Evolutionary conservation across 106 monocot species (phyloP), one percentile per base, ranked within the genome.

Genomic region (Amphibolis antarctica): DNA sequence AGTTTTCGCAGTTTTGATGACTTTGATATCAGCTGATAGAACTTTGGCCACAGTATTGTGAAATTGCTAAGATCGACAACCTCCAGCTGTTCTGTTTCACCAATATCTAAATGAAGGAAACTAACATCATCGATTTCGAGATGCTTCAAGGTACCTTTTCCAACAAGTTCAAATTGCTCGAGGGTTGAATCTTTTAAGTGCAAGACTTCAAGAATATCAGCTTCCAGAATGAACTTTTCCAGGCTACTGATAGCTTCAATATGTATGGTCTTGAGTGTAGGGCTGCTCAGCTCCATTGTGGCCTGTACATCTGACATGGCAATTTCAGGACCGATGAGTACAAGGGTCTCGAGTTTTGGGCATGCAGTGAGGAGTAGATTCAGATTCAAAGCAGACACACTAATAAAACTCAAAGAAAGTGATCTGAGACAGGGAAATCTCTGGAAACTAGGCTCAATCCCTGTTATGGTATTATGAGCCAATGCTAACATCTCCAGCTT

Each of bases 61-160:
- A 88, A 91, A 61, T 83, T 83, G 62, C 91, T 88, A 3, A 98
- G 76, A 70, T 98, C 98, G 25, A 98, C 82, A 55, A 82, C 64
- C 63, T 98, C 91, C 56, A 98, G 65, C 63, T 87, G 71, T 36
- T 91, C 80, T 17, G 78, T 82, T 60, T 91, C 98, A 43, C 88
- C 91, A 73, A 91, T 81, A 77, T 98, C 91, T 53, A 98, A 66
- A 66, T 98, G 90, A 60, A 85, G 78, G 53, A 91, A 85, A 69
- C 98, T 98, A 25, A 98, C 91, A 80, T 91, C 91, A 73, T 98
- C 98, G 24, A 98, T 78, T 67, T 72, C 87, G 24, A 98, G 78
- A 73, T 83, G 73, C 63, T 77, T 87, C 67, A 98, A 53, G 6
- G 76, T 72, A 65, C 81, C 84, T 67, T 91, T 98, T 26, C 91